phyloP scores from a whole-genome alignment of 495 filamentous ascomycete species.

The Penicillium ochrochloron region DNA sequence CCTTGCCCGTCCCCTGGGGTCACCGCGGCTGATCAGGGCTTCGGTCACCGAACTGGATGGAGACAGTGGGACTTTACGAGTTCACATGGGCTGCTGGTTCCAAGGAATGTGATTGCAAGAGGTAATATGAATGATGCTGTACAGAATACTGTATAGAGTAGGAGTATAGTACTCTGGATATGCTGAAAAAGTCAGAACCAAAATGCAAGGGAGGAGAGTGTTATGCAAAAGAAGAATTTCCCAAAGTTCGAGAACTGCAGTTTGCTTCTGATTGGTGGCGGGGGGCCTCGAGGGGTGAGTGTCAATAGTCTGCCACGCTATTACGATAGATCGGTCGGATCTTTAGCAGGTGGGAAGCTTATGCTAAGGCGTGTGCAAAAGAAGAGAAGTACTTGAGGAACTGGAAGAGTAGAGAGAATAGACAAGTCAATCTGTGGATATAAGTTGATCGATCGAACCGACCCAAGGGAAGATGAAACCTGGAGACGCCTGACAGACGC shows the following conservation, averaged over 20 bases:
- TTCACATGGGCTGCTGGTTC: slow-evolving; percentile 2
- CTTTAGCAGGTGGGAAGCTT: not conserved
- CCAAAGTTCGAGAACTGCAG: not conserved
- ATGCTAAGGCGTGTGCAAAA: not conserved
- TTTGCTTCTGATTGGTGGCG: slow-evolving; percentile 3
- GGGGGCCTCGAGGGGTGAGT: not conserved
- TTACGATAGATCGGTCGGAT: not conserved
- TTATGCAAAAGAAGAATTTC: slow-evolving; percentile 4
- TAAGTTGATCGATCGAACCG: not conserved
- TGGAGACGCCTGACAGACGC: not conserved
- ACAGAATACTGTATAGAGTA: not conserved
- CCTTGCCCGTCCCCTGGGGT: not conserved
- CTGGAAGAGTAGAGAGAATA: not conserved
- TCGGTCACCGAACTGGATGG: not conserved
- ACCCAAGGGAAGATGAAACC: not conserved
- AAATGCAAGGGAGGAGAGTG: not conserved
- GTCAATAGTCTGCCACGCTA: slow-evolving; percentile 9
- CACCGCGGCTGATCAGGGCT: slow-evolving; percentile 1
- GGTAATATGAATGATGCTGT: not conserved
- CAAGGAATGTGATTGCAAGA: not conserved
- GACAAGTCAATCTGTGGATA: not conserved
- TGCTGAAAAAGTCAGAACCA: not conserved
- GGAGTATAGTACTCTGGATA: not conserved
- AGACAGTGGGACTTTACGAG: not conserved
- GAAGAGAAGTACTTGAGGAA: too few species aligned